A percentile compares a stretch with the other conserved stretches of the same genome.
phyloP scores from a whole-genome alignment of 352 stramenopile genomes.

The Phytophthora capsici region DNA sequence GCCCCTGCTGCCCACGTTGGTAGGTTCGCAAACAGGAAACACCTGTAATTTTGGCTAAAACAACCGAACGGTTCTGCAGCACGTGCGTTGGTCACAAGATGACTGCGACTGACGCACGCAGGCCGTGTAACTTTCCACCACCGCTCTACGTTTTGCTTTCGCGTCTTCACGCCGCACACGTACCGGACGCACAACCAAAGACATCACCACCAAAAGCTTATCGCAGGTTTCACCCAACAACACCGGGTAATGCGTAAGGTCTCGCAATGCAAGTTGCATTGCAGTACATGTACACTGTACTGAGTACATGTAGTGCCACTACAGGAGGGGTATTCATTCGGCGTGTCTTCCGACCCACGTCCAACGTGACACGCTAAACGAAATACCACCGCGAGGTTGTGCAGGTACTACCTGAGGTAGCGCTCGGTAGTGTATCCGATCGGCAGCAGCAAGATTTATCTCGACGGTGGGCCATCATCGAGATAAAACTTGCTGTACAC shows the following conservation, averaged over 20 bases:
- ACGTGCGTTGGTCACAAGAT: slow-evolving; percentile 27
- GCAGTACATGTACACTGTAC: too few species aligned
- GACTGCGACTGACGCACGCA: slow-evolving; percentile 20
- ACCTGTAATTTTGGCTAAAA: slow-evolving; percentile 30
- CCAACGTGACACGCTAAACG: slow-evolving; percentile 21
- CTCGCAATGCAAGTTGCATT: too few species aligned
- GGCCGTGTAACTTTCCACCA: slow-evolving; percentile 10
- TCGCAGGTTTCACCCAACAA: not conserved
- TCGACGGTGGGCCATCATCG: too few species aligned
- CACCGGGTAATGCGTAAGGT: not conserved
- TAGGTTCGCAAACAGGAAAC: slow-evolving; percentile 24
- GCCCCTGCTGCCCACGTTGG: slow-evolving; percentile 11
- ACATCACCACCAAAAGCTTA: not conserved
- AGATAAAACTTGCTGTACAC: too few species aligned
- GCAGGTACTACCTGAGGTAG: not conserved
- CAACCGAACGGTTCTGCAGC: slow-evolving; percentile 25
- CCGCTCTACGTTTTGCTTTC: slow-evolving; percentile 18
- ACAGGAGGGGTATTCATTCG: slow-evolving; percentile 11
- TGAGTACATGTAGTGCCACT: too few species aligned
- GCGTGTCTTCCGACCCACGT: slow-evolving; percentile 19
- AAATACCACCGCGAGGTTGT: slow-evolving; percentile 13
- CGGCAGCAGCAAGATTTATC: slow-evolving; percentile 1
- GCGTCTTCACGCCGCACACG: slow-evolving; percentile 9
- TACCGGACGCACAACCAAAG: not conserved
- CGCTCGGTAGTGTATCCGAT: not conserved